Evolutionary conservation across 164 flowering plant species (phyloP).

Genomic region (Warburgia ugandensis): DNA sequence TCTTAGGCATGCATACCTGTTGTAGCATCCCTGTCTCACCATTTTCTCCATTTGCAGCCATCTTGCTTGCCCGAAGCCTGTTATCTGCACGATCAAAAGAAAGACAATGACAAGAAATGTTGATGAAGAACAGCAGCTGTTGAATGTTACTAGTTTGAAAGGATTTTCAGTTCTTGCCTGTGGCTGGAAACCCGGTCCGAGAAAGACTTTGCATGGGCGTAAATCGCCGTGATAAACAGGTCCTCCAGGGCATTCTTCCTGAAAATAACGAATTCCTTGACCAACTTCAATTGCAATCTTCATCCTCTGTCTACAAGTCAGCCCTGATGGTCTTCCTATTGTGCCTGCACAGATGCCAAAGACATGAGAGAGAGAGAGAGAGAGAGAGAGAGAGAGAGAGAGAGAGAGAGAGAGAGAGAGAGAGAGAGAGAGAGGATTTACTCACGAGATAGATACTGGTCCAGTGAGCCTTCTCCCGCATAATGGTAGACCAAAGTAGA

Average conservation of each 20-base stretch:
- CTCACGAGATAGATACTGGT: background rate
- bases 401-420: background rate
- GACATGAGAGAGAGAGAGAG: no score
- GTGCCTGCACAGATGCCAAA: slow-evolving; percentile 7
- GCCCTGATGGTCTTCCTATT: slow-evolving; percentile 4
- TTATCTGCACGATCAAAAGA: slow-evolving; percentile 14
- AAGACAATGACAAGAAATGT: background rate
- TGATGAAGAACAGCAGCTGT: background rate
- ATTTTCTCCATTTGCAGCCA: slow-evolving; percentile 41
- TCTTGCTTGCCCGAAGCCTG: slow-evolving; percentile 29
- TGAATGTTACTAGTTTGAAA: no score
- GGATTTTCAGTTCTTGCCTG: slow-evolving; percentile 23
- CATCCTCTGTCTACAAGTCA: slow-evolving; percentile 23
- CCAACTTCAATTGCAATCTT: slow-evolving; percentile 27
- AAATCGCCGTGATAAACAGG: slow-evolving; percentile 30
- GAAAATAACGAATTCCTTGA: slow-evolving; percentile 32
- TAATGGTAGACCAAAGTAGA: slow-evolving; percentile 25
- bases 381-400: no score
- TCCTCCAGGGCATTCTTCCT: slow-evolving; percentile 38
- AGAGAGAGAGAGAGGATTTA: background rate
- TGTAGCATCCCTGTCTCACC: background rate
- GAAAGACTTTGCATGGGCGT: slow-evolving; percentile 19
- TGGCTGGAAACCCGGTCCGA: slow-evolving; percentile 21
- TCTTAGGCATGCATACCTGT: slow-evolving; percentile 19
- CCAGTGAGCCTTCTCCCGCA: no score